Evolutionary conservation across 2,329 filamentous ascomycete species (phyloP).

Genomic region (Bipolaris zeicola): DNA sequence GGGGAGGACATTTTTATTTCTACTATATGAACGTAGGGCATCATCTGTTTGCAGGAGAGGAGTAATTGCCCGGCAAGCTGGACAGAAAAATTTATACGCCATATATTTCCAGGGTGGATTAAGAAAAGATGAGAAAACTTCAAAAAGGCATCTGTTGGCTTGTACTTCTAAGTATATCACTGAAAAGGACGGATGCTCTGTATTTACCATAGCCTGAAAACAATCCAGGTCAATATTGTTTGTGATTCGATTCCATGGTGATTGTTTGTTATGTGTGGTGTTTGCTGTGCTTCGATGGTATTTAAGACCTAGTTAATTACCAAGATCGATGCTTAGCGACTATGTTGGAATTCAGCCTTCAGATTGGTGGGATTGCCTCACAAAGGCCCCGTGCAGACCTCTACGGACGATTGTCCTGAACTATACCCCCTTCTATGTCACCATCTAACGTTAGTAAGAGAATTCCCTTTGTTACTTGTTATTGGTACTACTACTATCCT

Average conservation of each 20-base stretch:
- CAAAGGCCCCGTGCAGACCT: no score
- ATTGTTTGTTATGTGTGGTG: neutral
- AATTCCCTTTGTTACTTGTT: no score
- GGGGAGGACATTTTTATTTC: slow-evolving; percentile 1
- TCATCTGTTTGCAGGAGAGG: slow-evolving; percentile 1
- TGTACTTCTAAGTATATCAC: neutral
- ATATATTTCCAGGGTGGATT: neutral
- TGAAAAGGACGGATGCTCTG: neutral
- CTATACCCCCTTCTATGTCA: no score
- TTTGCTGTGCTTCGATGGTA: neutral
- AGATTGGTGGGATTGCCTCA: no score
- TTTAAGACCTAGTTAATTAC: neutral
- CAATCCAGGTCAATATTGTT: neutral
- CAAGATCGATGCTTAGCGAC: no score
- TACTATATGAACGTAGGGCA: slow-evolving; percentile 1
- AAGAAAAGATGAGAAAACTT: neutral
- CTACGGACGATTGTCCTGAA: no score
- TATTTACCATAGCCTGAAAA: neutral
- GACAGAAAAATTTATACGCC: neutral
- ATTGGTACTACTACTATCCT: no score
- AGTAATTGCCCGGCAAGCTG: slow-evolving; percentile 1
- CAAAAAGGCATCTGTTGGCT: neutral
- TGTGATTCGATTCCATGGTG: neutral
- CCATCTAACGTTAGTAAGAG: no score
- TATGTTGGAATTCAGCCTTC: no score